These are phyloP conservation scores for Epichloe bromicola DNA, from an alignment of 2,329 filamentous ascomycete species.

Conservation along the genomic window DNA sequence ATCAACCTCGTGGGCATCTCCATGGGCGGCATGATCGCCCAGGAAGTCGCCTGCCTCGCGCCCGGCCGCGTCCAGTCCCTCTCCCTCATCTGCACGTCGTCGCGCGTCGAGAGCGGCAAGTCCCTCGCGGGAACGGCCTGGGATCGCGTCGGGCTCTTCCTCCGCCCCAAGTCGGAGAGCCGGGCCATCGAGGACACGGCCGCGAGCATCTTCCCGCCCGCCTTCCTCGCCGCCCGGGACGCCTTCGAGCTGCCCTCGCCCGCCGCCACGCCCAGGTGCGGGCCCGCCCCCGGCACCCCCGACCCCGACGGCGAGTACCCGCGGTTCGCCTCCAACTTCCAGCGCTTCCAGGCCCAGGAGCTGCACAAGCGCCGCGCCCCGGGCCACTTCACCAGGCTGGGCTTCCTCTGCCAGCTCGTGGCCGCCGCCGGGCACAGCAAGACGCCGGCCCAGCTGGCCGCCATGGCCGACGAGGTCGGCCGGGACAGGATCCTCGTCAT, in stretches of 20 bases:
- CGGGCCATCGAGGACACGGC: constrained; percentile 52
- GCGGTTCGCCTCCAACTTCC: constrained; percentile 60
- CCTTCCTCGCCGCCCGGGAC: constrained; percentile 45
- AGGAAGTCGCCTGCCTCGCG: constrained; percentile 54
- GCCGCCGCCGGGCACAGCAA: constrained; percentile 75
- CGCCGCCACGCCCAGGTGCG: constrained; percentile 26
- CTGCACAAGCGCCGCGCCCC: constrained; percentile 54
- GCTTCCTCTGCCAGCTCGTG: constrained; percentile 64
- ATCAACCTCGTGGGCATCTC: constrained; percentile 65
- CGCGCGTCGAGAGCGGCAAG: constrained; percentile 44
- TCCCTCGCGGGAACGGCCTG: constrained; percentile 52
- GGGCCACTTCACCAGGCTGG: constrained; percentile 46
- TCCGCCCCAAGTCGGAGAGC: constrained; percentile 60
- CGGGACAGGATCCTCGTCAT: constrained; percentile 62
- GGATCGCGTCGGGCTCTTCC: constrained; percentile 40
- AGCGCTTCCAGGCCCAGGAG: constrained; percentile 72
- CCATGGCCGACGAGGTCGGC: constrained; percentile 56
- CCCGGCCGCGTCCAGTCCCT: constrained; percentile 42
- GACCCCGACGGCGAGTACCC: constrained; percentile 28
- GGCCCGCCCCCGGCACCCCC: too few species aligned
- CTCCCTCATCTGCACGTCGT: constrained; percentile 48
- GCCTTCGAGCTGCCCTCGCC: constrained; percentile 45
- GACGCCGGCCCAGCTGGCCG: constrained; percentile 46
- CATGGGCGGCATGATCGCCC: constrained; percentile 86
- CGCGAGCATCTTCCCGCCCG: constrained; percentile 48